Conservation (phyloP, 768 basidiomycete genomes). For the Boletus subparvulus region DNA sequence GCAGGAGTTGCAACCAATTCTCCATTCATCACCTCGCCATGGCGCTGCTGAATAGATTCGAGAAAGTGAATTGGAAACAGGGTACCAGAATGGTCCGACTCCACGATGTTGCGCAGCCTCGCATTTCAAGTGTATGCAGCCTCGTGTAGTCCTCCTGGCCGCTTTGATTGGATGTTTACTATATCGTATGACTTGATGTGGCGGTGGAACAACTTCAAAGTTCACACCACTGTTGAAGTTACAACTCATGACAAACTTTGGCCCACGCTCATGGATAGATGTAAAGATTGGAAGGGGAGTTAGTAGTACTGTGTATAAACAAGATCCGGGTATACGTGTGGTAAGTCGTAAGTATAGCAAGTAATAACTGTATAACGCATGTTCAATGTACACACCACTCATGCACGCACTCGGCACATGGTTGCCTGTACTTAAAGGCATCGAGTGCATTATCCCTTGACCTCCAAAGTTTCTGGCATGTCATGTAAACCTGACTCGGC, state of each 20-base stretch:
- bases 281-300: constrained; percentile 6
- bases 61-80: constrained; percentile 13
- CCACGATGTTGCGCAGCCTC: constrained; percentile 15
- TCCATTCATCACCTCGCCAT: not conserved
- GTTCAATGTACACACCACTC: not conserved
- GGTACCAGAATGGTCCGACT: not conserved
- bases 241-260: not conserved
- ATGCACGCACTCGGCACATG: not conserved
- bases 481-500: constrained; percentile 8
- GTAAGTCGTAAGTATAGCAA: constrained; percentile 15
- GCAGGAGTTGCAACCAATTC: not conserved
- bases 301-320: constrained; percentile 19
- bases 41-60: not conserved
- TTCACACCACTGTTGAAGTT: not conserved
- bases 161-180: not conserved
- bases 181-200: not conserved
- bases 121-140: constrained; percentile 3
- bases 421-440: constrained; percentile 28
- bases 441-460: constrained; percentile 14
- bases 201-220: not conserved
- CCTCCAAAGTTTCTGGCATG: constrained; percentile 18
- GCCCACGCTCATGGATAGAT: not conserved
- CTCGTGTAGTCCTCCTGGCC: constrained; percentile 28
- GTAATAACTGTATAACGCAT: constrained; percentile 7
- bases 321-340: constrained; percentile 22